Conservation (phyloP, 2,329 filamentous ascomycete species). For the Didymella lethalis region DNA sequence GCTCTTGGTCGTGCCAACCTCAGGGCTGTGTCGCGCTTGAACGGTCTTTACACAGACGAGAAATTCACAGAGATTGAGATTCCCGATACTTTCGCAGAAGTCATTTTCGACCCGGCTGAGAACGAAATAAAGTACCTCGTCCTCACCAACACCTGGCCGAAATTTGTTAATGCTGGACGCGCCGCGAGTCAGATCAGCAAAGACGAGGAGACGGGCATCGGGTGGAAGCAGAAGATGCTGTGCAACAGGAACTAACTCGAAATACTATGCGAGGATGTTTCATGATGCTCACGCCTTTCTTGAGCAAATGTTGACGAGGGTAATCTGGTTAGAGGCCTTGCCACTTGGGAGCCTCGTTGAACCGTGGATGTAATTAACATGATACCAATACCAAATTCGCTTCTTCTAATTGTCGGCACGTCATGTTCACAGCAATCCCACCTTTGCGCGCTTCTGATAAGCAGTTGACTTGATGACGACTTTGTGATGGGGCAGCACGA, state of each 20-base stretch:
- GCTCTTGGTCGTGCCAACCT: conserved; percentile 42
- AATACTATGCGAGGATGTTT: neutral
- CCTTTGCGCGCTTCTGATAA: neutral
- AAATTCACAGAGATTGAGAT: conserved; percentile 29
- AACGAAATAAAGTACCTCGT: conserved; percentile 48
- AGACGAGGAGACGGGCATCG: conserved; percentile 28
- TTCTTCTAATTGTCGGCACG: neutral
- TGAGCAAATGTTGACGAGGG: neutral
- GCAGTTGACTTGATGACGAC: conserved; percentile 9
- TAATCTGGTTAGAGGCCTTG: neutral
- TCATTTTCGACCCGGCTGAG: conserved; percentile 44
- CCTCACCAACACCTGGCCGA: conserved; percentile 49
- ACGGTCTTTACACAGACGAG: conserved; percentile 29
- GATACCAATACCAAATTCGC: conserved; percentile 7
- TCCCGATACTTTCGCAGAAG: conserved; percentile 37
- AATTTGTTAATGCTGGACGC: conserved; percentile 43
- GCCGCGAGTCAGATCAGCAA: conserved; percentile 30
- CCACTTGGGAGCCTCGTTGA: conserved; percentile 2
- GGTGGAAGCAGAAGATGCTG: conserved; percentile 21
- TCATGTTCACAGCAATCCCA: neutral
- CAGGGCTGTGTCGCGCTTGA: conserved; percentile 35
- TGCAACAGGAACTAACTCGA: conserved; percentile 11
- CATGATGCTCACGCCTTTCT: neutral
- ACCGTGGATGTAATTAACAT: conserved; percentile 14
- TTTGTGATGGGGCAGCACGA: conserved; percentile 11